A percentile compares a stretch with the other conserved stretches of the same genome.
Conservation (phyloP, 306 rosid species). For the Rosa rugosa region DNA sequence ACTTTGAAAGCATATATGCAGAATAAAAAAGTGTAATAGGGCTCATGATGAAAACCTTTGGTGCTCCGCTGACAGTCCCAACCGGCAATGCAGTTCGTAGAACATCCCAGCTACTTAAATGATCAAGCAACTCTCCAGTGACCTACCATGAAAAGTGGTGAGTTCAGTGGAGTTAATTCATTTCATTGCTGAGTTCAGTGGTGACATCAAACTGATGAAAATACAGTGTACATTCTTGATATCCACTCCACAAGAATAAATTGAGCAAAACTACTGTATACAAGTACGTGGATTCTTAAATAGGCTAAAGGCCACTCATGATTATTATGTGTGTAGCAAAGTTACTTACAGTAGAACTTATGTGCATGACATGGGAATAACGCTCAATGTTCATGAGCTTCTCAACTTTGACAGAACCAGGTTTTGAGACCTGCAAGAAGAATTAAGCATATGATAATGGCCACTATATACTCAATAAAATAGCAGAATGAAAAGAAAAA, state of each 20-base stretch:
- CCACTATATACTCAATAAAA: constrained; percentile 10
- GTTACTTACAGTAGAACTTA: constrained; percentile 89
- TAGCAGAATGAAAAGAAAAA: not conserved
- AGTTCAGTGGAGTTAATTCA: not conserved
- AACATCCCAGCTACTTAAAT: constrained; percentile 87
- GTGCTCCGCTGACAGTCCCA: constrained; percentile 99
- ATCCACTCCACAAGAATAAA: not conserved
- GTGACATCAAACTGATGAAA: not conserved
- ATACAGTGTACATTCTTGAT: not conserved
- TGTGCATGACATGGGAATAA: constrained; percentile 98
- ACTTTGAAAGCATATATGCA: constrained; percentile 2
- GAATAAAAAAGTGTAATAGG: not conserved
- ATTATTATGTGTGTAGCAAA: not conserved
- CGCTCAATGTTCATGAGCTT: constrained; percentile 89
- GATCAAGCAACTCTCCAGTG: constrained; percentile 79
- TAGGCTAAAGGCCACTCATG: not conserved
- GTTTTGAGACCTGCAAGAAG: constrained; percentile 75
- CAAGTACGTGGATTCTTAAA: no score
- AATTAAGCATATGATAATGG: constrained; percentile 13
- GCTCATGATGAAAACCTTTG: constrained; percentile 55
- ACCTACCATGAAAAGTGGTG: constrained; percentile 53
- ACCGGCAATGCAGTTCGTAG: constrained; percentile 89
- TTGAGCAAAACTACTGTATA: not conserved
- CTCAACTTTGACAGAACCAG: constrained; percentile 89
- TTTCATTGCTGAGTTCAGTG: not conserved